Percentiles rank a stretch among this genome's conserved stretches.
Evolutionary conservation across 495 filamentous ascomycete genomes (phyloP).

Genomic region (Hapsidospora chrysogenum): DNA sequence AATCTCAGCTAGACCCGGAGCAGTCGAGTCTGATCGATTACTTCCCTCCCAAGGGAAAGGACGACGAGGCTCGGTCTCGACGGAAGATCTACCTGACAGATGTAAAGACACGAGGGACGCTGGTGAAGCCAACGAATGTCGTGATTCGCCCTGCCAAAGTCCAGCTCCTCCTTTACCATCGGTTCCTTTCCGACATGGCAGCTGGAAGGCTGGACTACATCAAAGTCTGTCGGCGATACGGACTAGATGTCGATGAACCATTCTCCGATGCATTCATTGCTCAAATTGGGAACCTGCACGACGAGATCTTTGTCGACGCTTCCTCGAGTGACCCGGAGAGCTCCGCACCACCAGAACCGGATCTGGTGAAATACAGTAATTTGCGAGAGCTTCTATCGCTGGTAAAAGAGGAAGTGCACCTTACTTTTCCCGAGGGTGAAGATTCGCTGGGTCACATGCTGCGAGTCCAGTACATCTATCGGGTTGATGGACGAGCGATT

Average conservation of each 20-base stretch:
- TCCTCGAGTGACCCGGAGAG: slow-evolving; percentile 1
- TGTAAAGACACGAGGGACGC: slow-evolving; percentile 62
- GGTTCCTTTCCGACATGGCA: slow-evolving; percentile 63
- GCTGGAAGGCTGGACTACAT: slow-evolving; percentile 51
- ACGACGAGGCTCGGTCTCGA: too few relatives aligned
- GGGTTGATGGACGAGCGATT: slow-evolving; percentile 36
- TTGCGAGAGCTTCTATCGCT: slow-evolving; percentile 21
- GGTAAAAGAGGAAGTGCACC: slow-evolving; percentile 29
- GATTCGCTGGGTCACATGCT: slow-evolving; percentile 37
- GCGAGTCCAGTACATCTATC: slow-evolving; percentile 44
- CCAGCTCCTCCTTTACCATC: slow-evolving; percentile 83
- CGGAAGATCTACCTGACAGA: slow-evolving; percentile 68
- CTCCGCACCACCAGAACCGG: slow-evolving; percentile 20
- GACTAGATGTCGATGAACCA: slow-evolving; percentile 37
- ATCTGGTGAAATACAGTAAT: slow-evolving; percentile 22
- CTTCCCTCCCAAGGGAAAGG: slow-evolving; percentile 10
- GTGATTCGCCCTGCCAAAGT: slow-evolving; percentile 64
- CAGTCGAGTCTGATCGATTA: slow-evolving; percentile 12
- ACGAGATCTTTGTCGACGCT: slow-evolving; percentile 30
- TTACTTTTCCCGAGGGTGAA: slow-evolving; percentile 35
- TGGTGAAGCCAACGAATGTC: slow-evolving; percentile 43
- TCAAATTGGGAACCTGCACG: slow-evolving; percentile 55
- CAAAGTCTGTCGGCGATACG: slow-evolving; percentile 50
- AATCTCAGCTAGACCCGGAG: neutral
- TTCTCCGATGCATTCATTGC: slow-evolving; percentile 73